Evolutionary conservation across 2,329 filamentous ascomycete species (phyloP).

Genomic region (Bipolaris sorokiniana): DNA sequence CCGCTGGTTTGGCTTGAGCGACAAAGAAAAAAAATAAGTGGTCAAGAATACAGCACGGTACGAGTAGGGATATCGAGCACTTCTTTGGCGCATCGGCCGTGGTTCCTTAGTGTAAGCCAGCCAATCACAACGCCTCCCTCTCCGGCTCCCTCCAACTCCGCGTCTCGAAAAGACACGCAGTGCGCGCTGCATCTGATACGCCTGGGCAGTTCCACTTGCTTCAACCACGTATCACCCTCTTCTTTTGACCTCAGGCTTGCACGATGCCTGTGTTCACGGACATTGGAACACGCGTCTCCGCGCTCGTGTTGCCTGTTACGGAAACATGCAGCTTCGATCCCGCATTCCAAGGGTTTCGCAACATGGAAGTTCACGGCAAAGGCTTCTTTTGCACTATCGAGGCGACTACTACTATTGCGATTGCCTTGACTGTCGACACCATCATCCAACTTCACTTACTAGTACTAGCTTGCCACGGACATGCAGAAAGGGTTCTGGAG

Average conservation of each 20-base stretch:
- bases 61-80: conserved; percentile 6
- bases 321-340: conserved; percentile 5
- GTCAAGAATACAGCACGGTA: not conserved
- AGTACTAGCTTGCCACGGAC: not conserved
- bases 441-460: not conserved
- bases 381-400: conserved; percentile 6
- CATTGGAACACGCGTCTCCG: conserved; percentile 15
- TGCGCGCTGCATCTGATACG: conserved; percentile 27
- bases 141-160: conserved; percentile 22
- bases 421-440: not conserved
- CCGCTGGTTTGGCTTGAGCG: not conserved
- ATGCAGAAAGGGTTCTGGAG: conserved; percentile 4
- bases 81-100: conserved; percentile 18
- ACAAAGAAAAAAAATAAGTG: not conserved
- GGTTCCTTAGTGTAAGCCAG: conserved; percentile 8
- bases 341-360: conserved; percentile 2
- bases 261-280: conserved; percentile 17
- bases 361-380: not conserved
- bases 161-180: conserved; percentile 31
- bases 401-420: not conserved
- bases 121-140: conserved; percentile 27
- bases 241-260: conserved; percentile 17
- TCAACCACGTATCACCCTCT: conserved; percentile 35
- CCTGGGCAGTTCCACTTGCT: conserved; percentile 30
- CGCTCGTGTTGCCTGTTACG: conserved; percentile 13